Conservation (phyloP, 2,329 filamentous ascomycete species). For the Cytospora piceicola region DNA sequence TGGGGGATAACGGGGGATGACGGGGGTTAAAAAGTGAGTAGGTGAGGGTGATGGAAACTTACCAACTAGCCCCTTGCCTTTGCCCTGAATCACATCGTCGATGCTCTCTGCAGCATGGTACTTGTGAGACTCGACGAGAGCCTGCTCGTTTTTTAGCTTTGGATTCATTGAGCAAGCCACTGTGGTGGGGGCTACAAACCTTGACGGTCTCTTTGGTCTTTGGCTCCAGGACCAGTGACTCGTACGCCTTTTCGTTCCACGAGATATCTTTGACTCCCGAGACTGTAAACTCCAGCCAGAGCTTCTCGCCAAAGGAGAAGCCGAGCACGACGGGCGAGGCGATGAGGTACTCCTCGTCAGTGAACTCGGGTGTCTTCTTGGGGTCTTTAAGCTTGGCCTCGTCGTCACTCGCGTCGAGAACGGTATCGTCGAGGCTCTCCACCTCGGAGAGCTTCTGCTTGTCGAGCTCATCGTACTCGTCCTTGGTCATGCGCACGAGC, state of each 20-base stretch:
- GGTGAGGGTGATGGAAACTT: constrained; percentile 35
- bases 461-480: constrained; percentile 40
- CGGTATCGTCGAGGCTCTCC: constrained; percentile 37
- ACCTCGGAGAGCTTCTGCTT: constrained; percentile 63
- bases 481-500: constrained; percentile 42
- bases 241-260: constrained; percentile 84
- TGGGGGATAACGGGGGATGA: constrained; percentile 20
- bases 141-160: constrained; percentile 43
- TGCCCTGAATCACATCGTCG: constrained; percentile 81
- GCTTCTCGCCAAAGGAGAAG: constrained; percentile 85
- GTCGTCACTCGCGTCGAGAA: constrained; percentile 28
- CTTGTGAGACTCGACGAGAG: constrained; percentile 82
- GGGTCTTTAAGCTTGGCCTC: constrained; percentile 39
- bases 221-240: constrained; percentile 73
- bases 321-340: constrained; percentile 84
- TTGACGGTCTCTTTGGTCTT: constrained; percentile 71
- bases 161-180: background rate
- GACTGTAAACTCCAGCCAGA: constrained; percentile 87
- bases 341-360: constrained; percentile 81
- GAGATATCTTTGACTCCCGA: constrained; percentile 78
- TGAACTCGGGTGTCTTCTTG: constrained; percentile 60
- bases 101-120: constrained; percentile 81
- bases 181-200: constrained; percentile 34
- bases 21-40: background rate
- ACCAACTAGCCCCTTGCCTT: constrained; percentile 81